Percentiles rank a stretch among this genome's conserved stretches.
These are phyloP conservation scores for Fusarium goolgardi DNA, from an alignment of 2,329 filamentous ascomycete species.

Conservation along the genomic window DNA sequence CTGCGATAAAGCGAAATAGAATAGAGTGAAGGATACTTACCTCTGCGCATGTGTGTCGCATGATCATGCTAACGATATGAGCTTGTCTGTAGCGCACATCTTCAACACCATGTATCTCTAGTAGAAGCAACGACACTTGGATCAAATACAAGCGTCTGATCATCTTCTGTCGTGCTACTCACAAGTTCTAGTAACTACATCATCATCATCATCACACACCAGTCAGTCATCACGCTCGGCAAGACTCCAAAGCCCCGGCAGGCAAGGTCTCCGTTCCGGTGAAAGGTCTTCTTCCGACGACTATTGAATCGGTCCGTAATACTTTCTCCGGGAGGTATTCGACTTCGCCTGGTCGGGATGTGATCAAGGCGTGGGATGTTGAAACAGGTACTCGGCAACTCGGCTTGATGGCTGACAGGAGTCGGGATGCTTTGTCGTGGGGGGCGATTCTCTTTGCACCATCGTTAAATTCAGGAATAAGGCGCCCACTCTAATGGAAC, in stretches of 20 bases:
- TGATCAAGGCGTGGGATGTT: slow-evolving; percentile 33
- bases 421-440: slow-evolving; percentile 30
- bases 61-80: background rate
- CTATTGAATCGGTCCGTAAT: slow-evolving; percentile 4
- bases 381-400: slow-evolving; percentile 9
- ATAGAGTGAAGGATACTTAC: slow-evolving; percentile 17
- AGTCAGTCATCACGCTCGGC: slow-evolving; percentile 22
- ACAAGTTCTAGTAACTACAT: slow-evolving; percentile 7
- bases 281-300: background rate
- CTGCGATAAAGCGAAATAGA: background rate
- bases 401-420: slow-evolving; percentile 19
- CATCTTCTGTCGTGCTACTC: slow-evolving; percentile 11
- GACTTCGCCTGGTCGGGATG: background rate
- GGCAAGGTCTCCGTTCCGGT: slow-evolving; percentile 7
- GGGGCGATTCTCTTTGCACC: slow-evolving; percentile 26
- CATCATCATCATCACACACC: slow-evolving; percentile 27
- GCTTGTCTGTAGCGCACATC: background rate
- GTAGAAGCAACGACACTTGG: background rate
- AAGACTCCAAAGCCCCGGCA: slow-evolving; percentile 8
- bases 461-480: slow-evolving; percentile 26
- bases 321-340: background rate
- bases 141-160: slow-evolving; percentile 7
- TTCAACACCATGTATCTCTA: slow-evolving; percentile 5
- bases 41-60: slow-evolving; percentile 6
- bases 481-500: slow-evolving; percentile 34